These are phyloP conservation scores for Clarireedia paspali DNA, from an alignment of 2,329 filamentous ascomycete genomes.

Conservation along the genomic window DNA sequence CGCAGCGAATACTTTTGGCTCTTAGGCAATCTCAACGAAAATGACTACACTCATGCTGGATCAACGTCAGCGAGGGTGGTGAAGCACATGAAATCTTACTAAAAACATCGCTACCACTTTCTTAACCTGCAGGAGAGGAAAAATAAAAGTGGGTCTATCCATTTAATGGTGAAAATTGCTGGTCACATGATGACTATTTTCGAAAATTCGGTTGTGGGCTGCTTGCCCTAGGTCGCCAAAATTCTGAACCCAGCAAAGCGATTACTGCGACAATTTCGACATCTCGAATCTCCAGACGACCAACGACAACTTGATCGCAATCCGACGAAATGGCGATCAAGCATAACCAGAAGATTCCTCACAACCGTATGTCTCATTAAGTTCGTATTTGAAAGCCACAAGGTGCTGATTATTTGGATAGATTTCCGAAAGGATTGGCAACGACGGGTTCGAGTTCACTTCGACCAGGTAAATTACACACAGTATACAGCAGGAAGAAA, in stretches of 20 bases:
- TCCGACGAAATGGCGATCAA: conserved; percentile 69
- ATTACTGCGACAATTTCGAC: conserved; percentile 15
- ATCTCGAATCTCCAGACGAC: conserved; percentile 14
- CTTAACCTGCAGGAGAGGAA: too few relatives aligned
- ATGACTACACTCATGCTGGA: background rate
- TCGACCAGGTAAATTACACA: conserved; percentile 79
- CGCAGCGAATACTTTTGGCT: too few relatives aligned
- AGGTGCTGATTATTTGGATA: conserved; percentile 35
- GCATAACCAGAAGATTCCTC: conserved; percentile 97
- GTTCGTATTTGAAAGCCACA: conserved; percentile 21
- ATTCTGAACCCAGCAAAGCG: conserved; percentile 7
- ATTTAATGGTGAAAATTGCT: background rate
- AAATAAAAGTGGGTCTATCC: background rate
- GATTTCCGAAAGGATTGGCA: conserved; percentile 99
- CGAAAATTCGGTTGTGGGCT: conserved; percentile 11
- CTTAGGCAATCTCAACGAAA: background rate
- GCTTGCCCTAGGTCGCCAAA: conserved; percentile 10
- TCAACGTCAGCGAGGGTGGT: too few relatives aligned
- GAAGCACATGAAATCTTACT: background rate
- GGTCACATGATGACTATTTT: conserved; percentile 8
- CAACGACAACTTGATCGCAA: conserved; percentile 26
- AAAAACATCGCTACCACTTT: too few relatives aligned
- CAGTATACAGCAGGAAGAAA: conserved; percentile 12
- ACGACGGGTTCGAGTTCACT: conserved; percentile 96
- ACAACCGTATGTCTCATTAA: conserved; percentile 68